Evolutionary conservation across 1,284 basidiomycete species (phyloP).

Genomic region (Austropuccinia psidii): DNA sequence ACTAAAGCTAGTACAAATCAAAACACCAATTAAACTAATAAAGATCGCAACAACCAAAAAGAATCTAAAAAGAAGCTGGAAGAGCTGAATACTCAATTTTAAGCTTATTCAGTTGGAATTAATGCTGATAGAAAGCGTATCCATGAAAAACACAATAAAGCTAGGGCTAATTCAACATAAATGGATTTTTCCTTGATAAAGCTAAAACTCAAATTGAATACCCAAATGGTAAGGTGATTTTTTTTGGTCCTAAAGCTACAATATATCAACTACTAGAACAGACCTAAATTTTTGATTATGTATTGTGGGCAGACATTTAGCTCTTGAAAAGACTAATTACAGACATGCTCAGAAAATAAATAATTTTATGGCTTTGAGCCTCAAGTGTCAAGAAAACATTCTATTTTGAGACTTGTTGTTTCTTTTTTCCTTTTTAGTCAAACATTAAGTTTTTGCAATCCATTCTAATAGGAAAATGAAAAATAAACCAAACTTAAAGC

Average conservation of each 20-base stretch:
- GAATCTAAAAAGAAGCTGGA: constrained; percentile 52
- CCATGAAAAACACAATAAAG: constrained; percentile 60
- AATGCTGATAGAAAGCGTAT: constrained; percentile 60
- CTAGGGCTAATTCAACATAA: constrained; percentile 62
- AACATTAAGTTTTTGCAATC: not conserved
- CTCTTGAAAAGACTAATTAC: constrained; percentile 60
- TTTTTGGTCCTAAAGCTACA: constrained; percentile 42
- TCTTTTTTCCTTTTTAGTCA: not conserved
- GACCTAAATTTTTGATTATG: too few species aligned
- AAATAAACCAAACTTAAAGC: constrained; percentile 58
- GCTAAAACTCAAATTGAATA: constrained; percentile 68
- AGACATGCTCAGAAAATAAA: constrained; percentile 56
- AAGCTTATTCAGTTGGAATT: constrained; percentile 69
- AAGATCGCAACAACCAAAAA: constrained; percentile 36
- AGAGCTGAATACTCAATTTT: constrained; percentile 66
- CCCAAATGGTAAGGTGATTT: constrained; percentile 43
- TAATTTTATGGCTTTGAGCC: constrained; percentile 45
- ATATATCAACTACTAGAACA: constrained; percentile 39
- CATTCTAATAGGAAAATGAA: constrained; percentile 57
- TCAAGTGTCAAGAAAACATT: constrained; percentile 45
- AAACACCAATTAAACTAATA: not conserved
- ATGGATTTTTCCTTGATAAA: constrained; percentile 65
- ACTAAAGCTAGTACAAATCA: constrained; percentile 37
- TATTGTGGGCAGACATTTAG: constrained; percentile 59
- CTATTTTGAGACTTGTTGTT: not conserved